phyloP scores from a whole-genome alignment of 805 yeast genomes.

The Pichia deserticola region DNA sequence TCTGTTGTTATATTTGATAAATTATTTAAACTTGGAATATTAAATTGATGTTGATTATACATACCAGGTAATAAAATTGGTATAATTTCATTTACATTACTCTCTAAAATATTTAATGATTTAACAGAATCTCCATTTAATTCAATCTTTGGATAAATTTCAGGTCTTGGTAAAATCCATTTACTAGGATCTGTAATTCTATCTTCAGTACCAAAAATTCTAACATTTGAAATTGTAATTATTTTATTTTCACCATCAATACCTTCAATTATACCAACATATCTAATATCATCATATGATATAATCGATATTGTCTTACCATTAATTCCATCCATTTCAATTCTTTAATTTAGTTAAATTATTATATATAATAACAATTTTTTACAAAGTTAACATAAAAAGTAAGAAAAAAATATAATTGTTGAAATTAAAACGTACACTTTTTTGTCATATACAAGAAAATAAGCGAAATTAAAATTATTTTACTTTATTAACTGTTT shows the following conservation, averaged over 20 bases:
- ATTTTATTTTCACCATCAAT: slow-evolving; percentile 89
- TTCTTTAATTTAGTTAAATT: too few species aligned
- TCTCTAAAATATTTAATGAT: slow-evolving; percentile 78
- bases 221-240: slow-evolving; percentile 71
- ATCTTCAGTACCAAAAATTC: slow-evolving; percentile 89
- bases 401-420: too few species aligned
- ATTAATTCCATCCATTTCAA: slow-evolving; percentile 80
- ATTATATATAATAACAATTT: too few species aligned
- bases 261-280: slow-evolving; percentile 81
- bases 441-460: too few species aligned
- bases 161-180: slow-evolving; percentile 66
- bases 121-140: slow-evolving; percentile 91
- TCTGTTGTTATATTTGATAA: too few species aligned
- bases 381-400: too few species aligned
- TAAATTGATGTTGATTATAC: slow-evolving; percentile 12
- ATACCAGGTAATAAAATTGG: slow-evolving; percentile 38
- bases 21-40: slow-evolving; percentile 1
- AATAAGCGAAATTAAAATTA: background rate
- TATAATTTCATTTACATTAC: slow-evolving; percentile 53
- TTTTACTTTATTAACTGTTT: background rate
- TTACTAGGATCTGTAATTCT: slow-evolving; percentile 61
- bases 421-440: too few species aligned
- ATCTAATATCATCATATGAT: slow-evolving; percentile 73
- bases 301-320: slow-evolving; percentile 83
- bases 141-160: slow-evolving; percentile 66